A percentile compares a stretch with the other conserved stretches of the same genome.
These are phyloP conservation scores for Aspergillus versicolor DNA, from an alignment of 2,329 filamentous ascomycete genomes.

Conservation along the genomic window DNA sequence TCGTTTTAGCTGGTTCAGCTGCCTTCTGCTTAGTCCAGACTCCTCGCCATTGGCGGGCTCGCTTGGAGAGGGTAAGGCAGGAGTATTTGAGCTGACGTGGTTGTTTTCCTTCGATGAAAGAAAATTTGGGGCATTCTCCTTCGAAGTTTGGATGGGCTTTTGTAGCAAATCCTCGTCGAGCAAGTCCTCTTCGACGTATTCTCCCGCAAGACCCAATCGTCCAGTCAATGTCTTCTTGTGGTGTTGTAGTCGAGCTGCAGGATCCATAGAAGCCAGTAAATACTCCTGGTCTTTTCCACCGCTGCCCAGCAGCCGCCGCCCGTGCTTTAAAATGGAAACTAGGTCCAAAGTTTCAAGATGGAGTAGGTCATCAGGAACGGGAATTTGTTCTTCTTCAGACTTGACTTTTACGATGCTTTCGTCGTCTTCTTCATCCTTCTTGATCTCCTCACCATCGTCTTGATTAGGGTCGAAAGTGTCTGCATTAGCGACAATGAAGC, in stretches of 20 bases:
- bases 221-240: constrained; percentile 85
- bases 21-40: constrained; percentile 78
- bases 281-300: constrained; percentile 82
- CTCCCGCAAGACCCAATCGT: constrained; percentile 79
- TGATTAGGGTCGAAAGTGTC: constrained; percentile 84
- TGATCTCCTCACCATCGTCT: constrained; percentile 57
- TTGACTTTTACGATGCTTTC: constrained; percentile 37
- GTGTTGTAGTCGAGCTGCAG: constrained; percentile 74
- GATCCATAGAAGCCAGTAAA: constrained; percentile 75
- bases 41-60: constrained; percentile 61
- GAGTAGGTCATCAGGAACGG: constrained; percentile 58
- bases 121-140: constrained; percentile 51
- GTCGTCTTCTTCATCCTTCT: constrained; percentile 51
- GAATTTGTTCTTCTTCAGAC: constrained; percentile 33
- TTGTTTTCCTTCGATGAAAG: constrained; percentile 45
- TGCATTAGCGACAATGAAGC: constrained; percentile 88
- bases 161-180: constrained; percentile 63
- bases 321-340: constrained; percentile 74
- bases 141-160: constrained; percentile 46
- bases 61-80: constrained; percentile 47
- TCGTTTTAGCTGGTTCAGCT: constrained; percentile 90
- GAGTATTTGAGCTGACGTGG: constrained; percentile 41
- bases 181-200: constrained; percentile 81
- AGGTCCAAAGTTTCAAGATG: constrained; percentile 75
- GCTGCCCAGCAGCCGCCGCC: constrained; percentile 79